Base-by-base conservation (phyloP, 2,329 filamentous ascomycete genomes). In the Blastomyces parvus region DNA sequence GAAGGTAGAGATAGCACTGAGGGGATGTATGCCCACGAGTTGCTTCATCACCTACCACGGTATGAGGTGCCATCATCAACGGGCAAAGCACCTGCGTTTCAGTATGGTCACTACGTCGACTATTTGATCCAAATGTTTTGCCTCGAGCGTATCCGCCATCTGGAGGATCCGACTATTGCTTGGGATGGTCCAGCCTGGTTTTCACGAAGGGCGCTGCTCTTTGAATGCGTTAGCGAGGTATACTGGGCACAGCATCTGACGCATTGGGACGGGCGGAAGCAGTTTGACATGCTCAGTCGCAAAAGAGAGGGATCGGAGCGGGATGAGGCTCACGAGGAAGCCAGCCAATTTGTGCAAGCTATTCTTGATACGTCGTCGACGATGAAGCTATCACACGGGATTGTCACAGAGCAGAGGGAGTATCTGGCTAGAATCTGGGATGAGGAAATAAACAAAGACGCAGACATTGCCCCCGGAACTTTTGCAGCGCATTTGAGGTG, bases 301-400 rank as follows among this genome's bases (percentile, higher is more conserved):
- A 68, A 67, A 2, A 36, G 57, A 38, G 57, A 50, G 27, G 62
- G 8, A 33, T 42, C 56, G 14, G n/a, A 50, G 6, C 36, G 61
- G 27, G 62, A 59, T 22, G 70, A 71, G 50, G 66, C 64, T 44
- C 73, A 69, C 66, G 64, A 71, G 30, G 67, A 66, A n/a, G 72
- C 72, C 2, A 68, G 73, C 46, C 62, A 64, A 14, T 71, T 73
- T 30, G 70, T 72, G 19, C 61, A 67, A 38, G 68, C 71, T n/a
- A 66, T 74, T 1, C 68, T 76, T 8, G 70, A 70, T 22, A 72
- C 70, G 50, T 71, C 72, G 1, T 67, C 69, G 11, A 74, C 70
- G 22, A 71, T 74, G 71, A 76, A 76, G 64, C 62, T 76, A 46
- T 74, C 71, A 3, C 73, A 75, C 30, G 73, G 73, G 60, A 68